Conservation (phyloP, 805 yeast species). For the Yarrowia keelungensis region DNA sequence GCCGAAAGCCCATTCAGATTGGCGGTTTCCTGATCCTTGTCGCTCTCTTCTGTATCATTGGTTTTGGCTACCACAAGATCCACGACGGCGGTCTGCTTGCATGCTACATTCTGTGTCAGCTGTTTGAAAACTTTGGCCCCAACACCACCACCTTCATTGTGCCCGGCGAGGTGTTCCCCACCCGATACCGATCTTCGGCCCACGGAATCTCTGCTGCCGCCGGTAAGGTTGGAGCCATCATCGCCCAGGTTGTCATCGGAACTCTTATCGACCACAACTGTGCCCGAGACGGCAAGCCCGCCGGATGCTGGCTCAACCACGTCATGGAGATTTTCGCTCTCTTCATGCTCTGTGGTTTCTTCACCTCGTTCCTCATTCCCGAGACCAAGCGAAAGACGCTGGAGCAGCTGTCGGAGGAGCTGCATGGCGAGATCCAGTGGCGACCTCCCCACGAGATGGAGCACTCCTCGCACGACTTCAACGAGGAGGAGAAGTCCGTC, state of each 20-base stretch:
- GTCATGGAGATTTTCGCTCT: slow-evolving; percentile 95
- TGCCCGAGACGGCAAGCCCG: slow-evolving; percentile 54
- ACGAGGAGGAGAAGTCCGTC: slow-evolving; percentile 32
- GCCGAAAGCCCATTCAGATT: slow-evolving; percentile 65
- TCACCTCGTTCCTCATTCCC: slow-evolving; percentile 72
- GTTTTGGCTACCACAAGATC: slow-evolving; percentile 58
- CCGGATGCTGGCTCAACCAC: slow-evolving; percentile 83
- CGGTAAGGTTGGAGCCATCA: slow-evolving; percentile 70
- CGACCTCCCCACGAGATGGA: slow-evolving; percentile 20
- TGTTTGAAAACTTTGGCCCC: slow-evolving; percentile 73
- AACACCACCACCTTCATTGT: slow-evolving; percentile 67
- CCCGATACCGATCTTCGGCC: slow-evolving; percentile 69
- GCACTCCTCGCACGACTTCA: slow-evolving; percentile 21
- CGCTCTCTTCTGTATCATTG: slow-evolving; percentile 61
- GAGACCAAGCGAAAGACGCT: slow-evolving; percentile 92
- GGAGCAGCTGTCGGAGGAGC: slow-evolving; percentile 79
- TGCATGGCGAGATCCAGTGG: slow-evolving; percentile 67
- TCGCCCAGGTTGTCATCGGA: slow-evolving; percentile 56
- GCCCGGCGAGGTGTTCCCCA: slow-evolving; percentile 72
- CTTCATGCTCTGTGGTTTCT: slow-evolving; percentile 83
- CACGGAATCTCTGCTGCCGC: slow-evolving; percentile 70
- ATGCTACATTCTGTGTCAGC: slow-evolving; percentile 64
- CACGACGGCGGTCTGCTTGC: slow-evolving; percentile 53
- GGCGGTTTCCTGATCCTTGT: slow-evolving; percentile 65
- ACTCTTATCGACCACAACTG: slow-evolving; percentile 82